These are phyloP conservation scores for Nepenthes mirabilis DNA, from an alignment of 148 eudicot species.

Conservation along the genomic window DNA sequence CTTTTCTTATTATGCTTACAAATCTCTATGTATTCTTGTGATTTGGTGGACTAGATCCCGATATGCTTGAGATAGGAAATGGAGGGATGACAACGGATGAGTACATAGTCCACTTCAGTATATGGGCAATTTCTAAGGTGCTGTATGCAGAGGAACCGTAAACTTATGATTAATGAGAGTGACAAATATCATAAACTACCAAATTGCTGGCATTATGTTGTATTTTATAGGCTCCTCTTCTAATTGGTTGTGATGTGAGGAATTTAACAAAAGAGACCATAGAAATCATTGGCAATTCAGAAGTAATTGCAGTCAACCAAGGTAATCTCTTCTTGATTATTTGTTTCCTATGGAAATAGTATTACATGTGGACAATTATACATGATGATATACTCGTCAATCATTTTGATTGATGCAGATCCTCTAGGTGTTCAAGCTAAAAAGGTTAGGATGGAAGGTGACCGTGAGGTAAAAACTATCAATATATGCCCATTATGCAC, in stretches of 20 bases:
- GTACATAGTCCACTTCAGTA: conserved; percentile 65
- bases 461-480: conserved; percentile 39
- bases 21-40: neutral
- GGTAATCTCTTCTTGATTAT: conserved; percentile 21
- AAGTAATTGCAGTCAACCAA: conserved; percentile 75
- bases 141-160: neutral
- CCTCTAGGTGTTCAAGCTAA: conserved; percentile 71
- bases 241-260: conserved; percentile 74
- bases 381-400: neutral
- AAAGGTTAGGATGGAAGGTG: conserved; percentile 55
- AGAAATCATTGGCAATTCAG: conserved; percentile 44
- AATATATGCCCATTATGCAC: neutral
- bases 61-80: conserved; percentile 91
- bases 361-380: neutral
- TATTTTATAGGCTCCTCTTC: conserved; percentile 53
- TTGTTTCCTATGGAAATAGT: neutral
- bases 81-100: conserved; percentile 70
- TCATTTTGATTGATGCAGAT: conserved; percentile 25
- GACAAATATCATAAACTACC: too few relatives aligned
- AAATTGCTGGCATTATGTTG: neutral
- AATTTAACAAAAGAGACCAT: conserved; percentile 33
- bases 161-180: too few relatives aligned
- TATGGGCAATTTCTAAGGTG: conserved; percentile 80
- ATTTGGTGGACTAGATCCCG: conserved; percentile 46
- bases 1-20: neutral